phyloP scores from a whole-genome alignment of 495 filamentous ascomycete species.

The Parachaetomium inaequale region DNA sequence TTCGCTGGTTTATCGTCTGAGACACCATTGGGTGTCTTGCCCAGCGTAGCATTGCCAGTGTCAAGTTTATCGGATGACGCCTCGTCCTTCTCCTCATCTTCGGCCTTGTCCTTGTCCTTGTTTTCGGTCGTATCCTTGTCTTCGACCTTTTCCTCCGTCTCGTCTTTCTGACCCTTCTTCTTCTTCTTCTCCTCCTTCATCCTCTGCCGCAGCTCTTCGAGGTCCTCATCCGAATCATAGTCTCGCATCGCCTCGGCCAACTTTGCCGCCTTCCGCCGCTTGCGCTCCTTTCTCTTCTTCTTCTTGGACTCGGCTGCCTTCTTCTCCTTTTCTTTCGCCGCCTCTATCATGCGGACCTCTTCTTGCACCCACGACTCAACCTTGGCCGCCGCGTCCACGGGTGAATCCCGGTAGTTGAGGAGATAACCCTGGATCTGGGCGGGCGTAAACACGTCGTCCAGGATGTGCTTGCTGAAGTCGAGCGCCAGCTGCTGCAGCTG shows the following conservation, averaged over 20 bases:
- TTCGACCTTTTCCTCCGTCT: neutral
- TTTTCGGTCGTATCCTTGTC: neutral
- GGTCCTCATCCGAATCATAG: conserved; percentile 14
- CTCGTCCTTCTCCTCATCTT: neutral
- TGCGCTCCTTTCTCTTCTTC: conserved; percentile 18
- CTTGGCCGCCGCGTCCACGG: conserved; percentile 45
- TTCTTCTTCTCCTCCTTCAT: conserved; percentile 11
- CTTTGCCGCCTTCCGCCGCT: conserved; percentile 8
- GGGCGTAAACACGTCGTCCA: conserved; percentile 56
- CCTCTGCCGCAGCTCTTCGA: conserved; percentile 14
- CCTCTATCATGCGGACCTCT: conserved; percentile 25
- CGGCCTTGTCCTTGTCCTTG: neutral
- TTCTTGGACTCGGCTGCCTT: conserved; percentile 19
- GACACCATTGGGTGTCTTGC: neutral
- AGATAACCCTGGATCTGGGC: conserved; percentile 67
- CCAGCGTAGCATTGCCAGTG: too few relatives aligned
- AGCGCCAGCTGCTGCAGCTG: conserved; percentile 44
- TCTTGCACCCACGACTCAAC: conserved; percentile 47
- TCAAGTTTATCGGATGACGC: neutral
- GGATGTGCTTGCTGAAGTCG: conserved; percentile 51
- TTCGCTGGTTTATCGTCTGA: neutral
- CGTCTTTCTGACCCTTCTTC: neutral
- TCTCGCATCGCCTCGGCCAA: conserved; percentile 10
- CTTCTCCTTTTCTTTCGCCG: conserved; percentile 22
- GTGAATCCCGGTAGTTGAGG: conserved; percentile 52